Base-by-base conservation (phyloP, 108 stramenopile species). In the Conticribra weissflogii region DNA sequence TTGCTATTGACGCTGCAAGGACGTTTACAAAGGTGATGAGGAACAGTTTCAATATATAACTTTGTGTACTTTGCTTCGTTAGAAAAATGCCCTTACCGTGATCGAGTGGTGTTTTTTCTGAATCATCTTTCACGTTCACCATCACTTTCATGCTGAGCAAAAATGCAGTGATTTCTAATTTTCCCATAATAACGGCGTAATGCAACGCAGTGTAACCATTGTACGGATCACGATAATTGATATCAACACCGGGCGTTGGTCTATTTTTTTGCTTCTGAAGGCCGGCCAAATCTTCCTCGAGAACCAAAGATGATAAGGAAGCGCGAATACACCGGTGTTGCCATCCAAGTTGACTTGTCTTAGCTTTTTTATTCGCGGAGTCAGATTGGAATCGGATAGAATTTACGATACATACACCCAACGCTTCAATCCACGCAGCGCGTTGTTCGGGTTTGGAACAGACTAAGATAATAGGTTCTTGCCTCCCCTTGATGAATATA, bases 391-490 rank as follows among this genome's bases (percentile, higher is more conserved):
- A 25, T 22, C 19, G 45, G 3, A 54, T 60, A 8, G 58, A 59
- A 17, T 78, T 78, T 5, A 78, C 44, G 27, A 54, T 44, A 50
- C 77, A 71, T 1, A 54, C 44, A 15, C 53, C 17, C 33, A 78
- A 78, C 4, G 77, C 77, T 54, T 78, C 69, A 9, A 78, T 44
- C 77, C 77, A 78, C 19, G 77, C 77, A 1, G 24, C 44, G 18
- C 59, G 36, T 57, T 78, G 77, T 23, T 71, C 64, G n/a, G 77
- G 58, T 46, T 78, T 78, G 33, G 77, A 78, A 45, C 77, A 78
- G n/a, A 78, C 59, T 25, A 78, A 0, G 21, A 78, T 66, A 32
- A 78, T 18, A 32, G 77, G 77, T 1, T 61, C 27, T 3, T 54
- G 49, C 48, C 34, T 46, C 14, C 34, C 56, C 63, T 64, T 45